phyloP scores from a whole-genome alignment of 768 basidiomycete genomes.

The Boletellus ananas region DNA sequence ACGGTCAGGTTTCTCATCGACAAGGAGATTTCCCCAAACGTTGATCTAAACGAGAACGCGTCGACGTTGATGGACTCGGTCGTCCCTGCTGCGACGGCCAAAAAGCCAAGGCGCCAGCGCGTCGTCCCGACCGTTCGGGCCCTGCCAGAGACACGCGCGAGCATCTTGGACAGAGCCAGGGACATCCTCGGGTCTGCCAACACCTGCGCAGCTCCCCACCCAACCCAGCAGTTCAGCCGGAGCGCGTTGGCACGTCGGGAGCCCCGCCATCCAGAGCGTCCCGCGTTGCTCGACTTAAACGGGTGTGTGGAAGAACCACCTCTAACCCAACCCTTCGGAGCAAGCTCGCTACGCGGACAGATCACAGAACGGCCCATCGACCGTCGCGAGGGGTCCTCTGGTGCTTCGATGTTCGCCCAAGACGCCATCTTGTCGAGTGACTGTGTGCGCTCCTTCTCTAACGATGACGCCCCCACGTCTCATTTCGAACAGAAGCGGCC shows the following conservation, averaged over 20 bases:
- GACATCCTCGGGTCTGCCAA: slow-evolving; percentile 27
- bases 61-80: slow-evolving; percentile 53
- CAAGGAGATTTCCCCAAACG: slow-evolving; percentile 39
- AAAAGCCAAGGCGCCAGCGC: slow-evolving; percentile 38
- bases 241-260: slow-evolving; percentile 26
- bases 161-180: slow-evolving; percentile 38
- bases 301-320: slow-evolving; percentile 11
- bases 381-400: background rate
- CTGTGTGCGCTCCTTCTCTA: slow-evolving; percentile 9
- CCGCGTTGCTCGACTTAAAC: background rate
- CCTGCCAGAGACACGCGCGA: slow-evolving; percentile 44
- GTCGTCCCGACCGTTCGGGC: slow-evolving; percentile 42
- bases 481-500: slow-evolving; percentile 12
- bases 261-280: background rate
- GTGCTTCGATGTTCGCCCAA: slow-evolving; percentile 21
- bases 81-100: slow-evolving; percentile 45
- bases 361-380: background rate
- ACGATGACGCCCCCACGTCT: background rate
- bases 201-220: slow-evolving; percentile 5
- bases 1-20: slow-evolving; percentile 53
- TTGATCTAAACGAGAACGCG: slow-evolving; percentile 12
- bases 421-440: background rate
- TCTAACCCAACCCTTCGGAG: slow-evolving; percentile 40
- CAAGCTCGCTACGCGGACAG: slow-evolving; percentile 32
- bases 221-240: slow-evolving; percentile 33